Conservation (phyloP, 2,329 filamentous ascomycete genomes). For the Elsinoe fawcettii region DNA sequence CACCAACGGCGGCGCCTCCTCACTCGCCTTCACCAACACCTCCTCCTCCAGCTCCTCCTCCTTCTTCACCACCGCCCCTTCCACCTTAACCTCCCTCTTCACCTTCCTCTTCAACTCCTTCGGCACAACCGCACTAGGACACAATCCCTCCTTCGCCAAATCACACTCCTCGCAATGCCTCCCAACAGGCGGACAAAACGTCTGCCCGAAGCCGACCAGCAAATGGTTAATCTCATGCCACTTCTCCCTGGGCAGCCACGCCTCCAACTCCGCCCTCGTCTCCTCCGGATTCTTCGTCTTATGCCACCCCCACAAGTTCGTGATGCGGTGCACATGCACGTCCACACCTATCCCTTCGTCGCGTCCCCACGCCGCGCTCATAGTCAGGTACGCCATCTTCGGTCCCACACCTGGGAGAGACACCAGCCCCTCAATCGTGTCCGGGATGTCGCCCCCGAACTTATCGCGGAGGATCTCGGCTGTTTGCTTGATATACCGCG, state of each 20-base stretch:
- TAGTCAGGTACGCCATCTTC: constrained; percentile 88
- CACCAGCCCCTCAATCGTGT: constrained; percentile 65
- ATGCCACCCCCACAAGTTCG: constrained; percentile 90
- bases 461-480: constrained; percentile 65
- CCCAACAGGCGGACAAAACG: constrained; percentile 72
- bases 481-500: constrained; percentile 64
- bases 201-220: constrained; percentile 82
- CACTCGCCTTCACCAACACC: constrained; percentile 13
- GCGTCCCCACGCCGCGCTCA: constrained; percentile 65
- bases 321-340: constrained; percentile 90
- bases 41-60: constrained; percentile 21
- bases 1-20: constrained; percentile 11
- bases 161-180: constrained; percentile 79
- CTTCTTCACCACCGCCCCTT: constrained; percentile 22
- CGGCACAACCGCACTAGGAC: constrained; percentile 45
- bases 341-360: constrained; percentile 82
- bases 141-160: constrained; percentile 66
- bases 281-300: constrained; percentile 73
- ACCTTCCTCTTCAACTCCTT: constrained; percentile 47
- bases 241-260: constrained; percentile 73
- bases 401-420: constrained; percentile 80
- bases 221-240: constrained; percentile 92
- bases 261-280: constrained; percentile 65
- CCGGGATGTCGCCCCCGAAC: constrained; percentile 69
- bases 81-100: constrained; percentile 34